Conservation (phyloP, 306 rosid genomes). For the Rubus parviflorus region DNA sequence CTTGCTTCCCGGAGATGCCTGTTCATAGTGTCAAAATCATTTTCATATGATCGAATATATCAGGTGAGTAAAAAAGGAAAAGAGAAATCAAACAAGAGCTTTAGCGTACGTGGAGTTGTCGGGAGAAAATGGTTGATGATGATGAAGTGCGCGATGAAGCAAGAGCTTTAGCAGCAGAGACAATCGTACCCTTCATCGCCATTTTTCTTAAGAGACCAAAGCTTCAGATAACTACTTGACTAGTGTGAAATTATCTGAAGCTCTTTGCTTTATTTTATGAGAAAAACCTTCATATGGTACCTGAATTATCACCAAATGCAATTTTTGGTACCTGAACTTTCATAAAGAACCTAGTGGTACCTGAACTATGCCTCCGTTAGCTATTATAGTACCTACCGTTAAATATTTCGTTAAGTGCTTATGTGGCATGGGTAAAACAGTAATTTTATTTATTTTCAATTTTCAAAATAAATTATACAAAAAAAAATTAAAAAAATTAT, state of each 20-base stretch:
- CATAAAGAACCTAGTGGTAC: too few relatives aligned
- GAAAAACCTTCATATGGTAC: too few relatives aligned
- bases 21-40: slow-evolving; percentile 21
- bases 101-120: slow-evolving; percentile 53
- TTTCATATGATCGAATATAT: too few relatives aligned
- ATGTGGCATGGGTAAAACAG: too few relatives aligned
- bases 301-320: too few relatives aligned
- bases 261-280: neutral
- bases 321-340: too few relatives aligned
- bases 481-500: too few relatives aligned
- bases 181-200: slow-evolving; percentile 59
- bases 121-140: slow-evolving; percentile 31
- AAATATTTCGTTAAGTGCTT: too few relatives aligned
- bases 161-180: slow-evolving; percentile 48
- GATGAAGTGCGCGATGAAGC: slow-evolving; percentile 27
- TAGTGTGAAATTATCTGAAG: neutral
- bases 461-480: too few relatives aligned
- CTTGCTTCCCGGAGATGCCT: slow-evolving; percentile 78
- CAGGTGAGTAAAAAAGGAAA: neutral
- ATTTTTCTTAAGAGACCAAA: slow-evolving; percentile 3
- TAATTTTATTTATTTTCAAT: too few relatives aligned
- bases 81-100: neutral
- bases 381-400: too few relatives aligned
- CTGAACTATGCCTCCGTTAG: too few relatives aligned
- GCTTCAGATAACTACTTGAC: neutral